Conservation (phyloP, 2,329 filamentous ascomycete species). For the Xylaria sp. region DNA sequence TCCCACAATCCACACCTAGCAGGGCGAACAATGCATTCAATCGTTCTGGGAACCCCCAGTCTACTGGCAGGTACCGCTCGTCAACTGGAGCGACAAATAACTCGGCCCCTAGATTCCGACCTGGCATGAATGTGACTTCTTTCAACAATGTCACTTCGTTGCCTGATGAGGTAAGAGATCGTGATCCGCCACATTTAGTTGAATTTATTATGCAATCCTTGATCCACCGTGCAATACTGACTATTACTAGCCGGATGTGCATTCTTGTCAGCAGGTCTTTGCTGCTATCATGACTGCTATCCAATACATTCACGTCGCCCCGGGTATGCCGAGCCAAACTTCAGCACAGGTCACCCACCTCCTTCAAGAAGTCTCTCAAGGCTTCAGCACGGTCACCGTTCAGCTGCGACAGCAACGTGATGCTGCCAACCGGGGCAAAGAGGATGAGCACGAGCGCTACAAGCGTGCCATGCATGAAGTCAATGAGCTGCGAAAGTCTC, state of each 20-base stretch:
- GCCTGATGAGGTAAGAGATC: constrained; percentile 21
- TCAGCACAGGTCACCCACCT: constrained; percentile 36
- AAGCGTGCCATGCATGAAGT: constrained; percentile 28
- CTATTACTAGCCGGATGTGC: constrained; percentile 11
- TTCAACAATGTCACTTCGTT: constrained; percentile 14
- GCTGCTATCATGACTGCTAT: constrained; percentile 35
- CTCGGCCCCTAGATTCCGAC: constrained; percentile 23
- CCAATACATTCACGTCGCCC: constrained; percentile 40
- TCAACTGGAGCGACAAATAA: constrained; percentile 9
- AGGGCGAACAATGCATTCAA: constrained; percentile 15
- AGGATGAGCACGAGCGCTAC: constrained; percentile 31
- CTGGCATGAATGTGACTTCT: neutral
- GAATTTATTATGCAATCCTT: neutral
- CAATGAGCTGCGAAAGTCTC: constrained; percentile 10
- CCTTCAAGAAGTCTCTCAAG: constrained; percentile 40
- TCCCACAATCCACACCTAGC: constrained; percentile 29
- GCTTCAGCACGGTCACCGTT: constrained; percentile 27
- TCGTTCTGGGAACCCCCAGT: constrained; percentile 15
- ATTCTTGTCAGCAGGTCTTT: constrained; percentile 28
- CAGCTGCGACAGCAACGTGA: constrained; percentile 38
- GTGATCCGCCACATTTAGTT: neutral
- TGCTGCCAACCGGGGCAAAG: constrained; percentile 18
- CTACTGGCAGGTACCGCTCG: constrained; percentile 20
- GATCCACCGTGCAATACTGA: neutral
- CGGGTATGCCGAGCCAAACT: constrained; percentile 34